A percentile compares a stretch with the other conserved stretches of the same genome.
phyloP scores from a whole-genome alignment of 192 early-diverging fungal species.

The Coemansia guatemalensis region DNA sequence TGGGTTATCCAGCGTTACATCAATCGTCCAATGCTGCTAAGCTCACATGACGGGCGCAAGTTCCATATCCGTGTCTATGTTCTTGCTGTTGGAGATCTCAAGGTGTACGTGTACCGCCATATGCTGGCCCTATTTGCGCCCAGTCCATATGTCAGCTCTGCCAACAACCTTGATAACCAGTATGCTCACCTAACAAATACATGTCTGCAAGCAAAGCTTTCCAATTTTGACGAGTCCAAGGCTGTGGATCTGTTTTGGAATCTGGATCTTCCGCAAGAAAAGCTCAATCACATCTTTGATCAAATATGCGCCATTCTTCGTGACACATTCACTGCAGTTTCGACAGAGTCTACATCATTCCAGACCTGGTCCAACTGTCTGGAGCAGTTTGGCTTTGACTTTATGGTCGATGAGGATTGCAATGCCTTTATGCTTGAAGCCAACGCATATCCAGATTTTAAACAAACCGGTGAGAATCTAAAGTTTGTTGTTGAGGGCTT shows the following conservation, averaged over 20 bases:
- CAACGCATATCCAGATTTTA: conserved; percentile 71
- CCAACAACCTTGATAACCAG: conserved; percentile 49
- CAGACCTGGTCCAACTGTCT: conserved; percentile 64
- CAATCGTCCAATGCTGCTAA: conserved; percentile 55
- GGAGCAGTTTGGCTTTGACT: conserved; percentile 69
- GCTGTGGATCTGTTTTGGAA: conserved; percentile 62
- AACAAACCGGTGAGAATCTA: conserved; percentile 59
- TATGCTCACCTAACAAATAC: conserved; percentile 66
- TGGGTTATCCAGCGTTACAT: conserved; percentile 72
- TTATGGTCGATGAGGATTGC: conserved; percentile 59
- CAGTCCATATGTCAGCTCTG: conserved; percentile 45
- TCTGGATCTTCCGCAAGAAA: conserved; percentile 38
- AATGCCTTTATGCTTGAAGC: conserved; percentile 60
- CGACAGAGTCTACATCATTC: conserved; percentile 62
- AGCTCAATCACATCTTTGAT: conserved; percentile 53
- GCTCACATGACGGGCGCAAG: conserved; percentile 51
- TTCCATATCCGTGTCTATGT: conserved; percentile 69
- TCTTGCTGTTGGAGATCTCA: conserved; percentile 58
- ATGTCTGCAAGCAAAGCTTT: conserved; percentile 57
- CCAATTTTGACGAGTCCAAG: conserved; percentile 54
- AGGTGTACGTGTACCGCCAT: conserved; percentile 61
- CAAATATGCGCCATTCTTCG: conserved; percentile 58
- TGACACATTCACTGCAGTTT: conserved; percentile 61
- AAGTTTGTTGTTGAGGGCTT: conserved; percentile 61
- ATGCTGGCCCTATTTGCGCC: conserved; percentile 68